phyloP scores from a whole-genome alignment of 352 stramenopile genomes.

The Globisporangium recalcitrans region DNA sequence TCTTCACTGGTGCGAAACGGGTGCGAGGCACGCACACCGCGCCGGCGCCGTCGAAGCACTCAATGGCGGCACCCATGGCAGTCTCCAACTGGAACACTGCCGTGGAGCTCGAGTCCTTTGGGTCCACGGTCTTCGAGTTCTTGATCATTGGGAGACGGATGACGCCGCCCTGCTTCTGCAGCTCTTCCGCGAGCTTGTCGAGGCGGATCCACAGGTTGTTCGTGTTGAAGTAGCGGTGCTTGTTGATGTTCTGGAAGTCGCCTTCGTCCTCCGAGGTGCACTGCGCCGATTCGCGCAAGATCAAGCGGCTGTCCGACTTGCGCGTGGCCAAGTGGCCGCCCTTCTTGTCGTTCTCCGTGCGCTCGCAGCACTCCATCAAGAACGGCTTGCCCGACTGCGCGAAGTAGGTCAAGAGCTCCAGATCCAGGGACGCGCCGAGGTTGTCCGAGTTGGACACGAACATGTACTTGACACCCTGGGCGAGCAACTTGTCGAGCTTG shows the following conservation, averaged over 20 bases:
- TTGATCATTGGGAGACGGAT: slow-evolving; percentile 87
- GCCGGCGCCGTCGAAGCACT: slow-evolving; percentile 83
- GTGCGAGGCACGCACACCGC: slow-evolving; percentile 86
- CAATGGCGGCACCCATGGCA: slow-evolving; percentile 83
- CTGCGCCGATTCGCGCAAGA: slow-evolving; percentile 91
- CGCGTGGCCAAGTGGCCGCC: slow-evolving; percentile 93
- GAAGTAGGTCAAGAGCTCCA: slow-evolving; percentile 87
- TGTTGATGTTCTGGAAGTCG: slow-evolving; percentile 86
- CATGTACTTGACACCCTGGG: slow-evolving; percentile 87
- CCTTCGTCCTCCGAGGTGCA: slow-evolving; percentile 78
- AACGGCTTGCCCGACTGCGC: slow-evolving; percentile 86
- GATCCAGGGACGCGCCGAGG: slow-evolving; percentile 72
- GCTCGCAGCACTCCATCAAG: slow-evolving; percentile 95
- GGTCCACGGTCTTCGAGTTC: slow-evolving; percentile 86
- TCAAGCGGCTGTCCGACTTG: slow-evolving; percentile 91
- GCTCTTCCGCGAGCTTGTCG: slow-evolving; percentile 79
- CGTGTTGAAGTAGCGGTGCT: slow-evolving; percentile 88
- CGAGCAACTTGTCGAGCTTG: slow-evolving; percentile 83
- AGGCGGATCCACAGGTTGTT: slow-evolving; percentile 89
- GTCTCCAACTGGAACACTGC: slow-evolving; percentile 86
- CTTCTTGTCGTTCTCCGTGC: slow-evolving; percentile 99
- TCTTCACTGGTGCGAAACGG: slow-evolving; percentile 87
- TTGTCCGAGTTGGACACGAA: slow-evolving; percentile 90
- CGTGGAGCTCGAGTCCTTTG: slow-evolving; percentile 79
- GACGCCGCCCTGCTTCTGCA: slow-evolving; percentile 72